These are phyloP conservation scores for Trichoderma sp. DNA, from an alignment of 2,329 filamentous ascomycete genomes.

Conservation along the genomic window DNA sequence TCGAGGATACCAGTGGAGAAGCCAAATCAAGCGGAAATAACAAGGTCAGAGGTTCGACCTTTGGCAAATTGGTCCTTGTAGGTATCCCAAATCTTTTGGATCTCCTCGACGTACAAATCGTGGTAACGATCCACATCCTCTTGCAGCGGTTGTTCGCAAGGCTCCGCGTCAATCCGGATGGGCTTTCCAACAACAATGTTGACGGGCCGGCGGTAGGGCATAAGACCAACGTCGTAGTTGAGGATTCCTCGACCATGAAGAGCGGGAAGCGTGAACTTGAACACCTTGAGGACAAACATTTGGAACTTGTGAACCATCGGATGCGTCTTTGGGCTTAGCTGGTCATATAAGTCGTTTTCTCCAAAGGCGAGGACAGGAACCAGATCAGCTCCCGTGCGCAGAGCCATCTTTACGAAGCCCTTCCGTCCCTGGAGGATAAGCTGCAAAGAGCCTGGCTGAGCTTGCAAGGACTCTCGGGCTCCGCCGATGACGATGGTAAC, in stretches of 20 bases:
- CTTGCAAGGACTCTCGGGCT: constrained; percentile 87
- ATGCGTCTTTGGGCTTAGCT: constrained; percentile 74
- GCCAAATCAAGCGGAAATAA: background rate
- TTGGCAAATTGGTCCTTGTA: constrained; percentile 76
- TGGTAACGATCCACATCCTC: constrained; percentile 81
- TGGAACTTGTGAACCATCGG: constrained; percentile 80
- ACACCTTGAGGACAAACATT: constrained; percentile 77
- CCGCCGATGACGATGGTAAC: constrained; percentile 96
- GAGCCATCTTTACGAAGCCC: constrained; percentile 91
- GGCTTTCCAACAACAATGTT: constrained; percentile 89
- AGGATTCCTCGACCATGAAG: constrained; percentile 91
- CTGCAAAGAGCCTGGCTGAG: constrained; percentile 73
- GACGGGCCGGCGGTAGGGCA: constrained; percentile 86
- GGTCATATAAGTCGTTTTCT: constrained; percentile 95
- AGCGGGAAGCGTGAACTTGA: constrained; percentile 91
- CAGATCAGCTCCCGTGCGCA: constrained; percentile 88
- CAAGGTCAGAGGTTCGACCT: constrained; percentile 62
- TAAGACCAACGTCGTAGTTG: constrained; percentile 95
- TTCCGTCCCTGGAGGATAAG: constrained; percentile 83
- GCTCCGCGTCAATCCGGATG: constrained; percentile 65
- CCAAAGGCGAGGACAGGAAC: constrained; percentile 92
- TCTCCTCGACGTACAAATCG: constrained; percentile 72
- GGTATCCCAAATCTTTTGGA: constrained; percentile 71
- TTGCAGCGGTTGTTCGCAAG: constrained; percentile 63
- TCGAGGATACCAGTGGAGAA: background rate